Evolutionary conservation across 345 rosid species (phyloP).

Genomic region (Erysimum cheiranthoides): DNA sequence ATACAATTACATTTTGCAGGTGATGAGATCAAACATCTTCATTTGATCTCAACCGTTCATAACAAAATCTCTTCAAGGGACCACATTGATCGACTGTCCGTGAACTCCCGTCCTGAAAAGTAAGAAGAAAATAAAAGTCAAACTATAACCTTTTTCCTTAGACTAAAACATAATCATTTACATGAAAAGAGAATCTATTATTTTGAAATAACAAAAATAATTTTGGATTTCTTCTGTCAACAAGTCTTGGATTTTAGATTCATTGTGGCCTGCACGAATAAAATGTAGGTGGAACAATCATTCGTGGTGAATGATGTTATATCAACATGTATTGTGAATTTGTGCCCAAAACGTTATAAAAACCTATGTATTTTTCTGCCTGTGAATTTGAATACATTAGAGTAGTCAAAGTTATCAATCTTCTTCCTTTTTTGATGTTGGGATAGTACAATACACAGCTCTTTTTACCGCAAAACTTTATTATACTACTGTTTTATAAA

Average conservation of each 20-base stretch:
- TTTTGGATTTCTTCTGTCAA: background rate
- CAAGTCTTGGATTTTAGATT: conserved; percentile 1
- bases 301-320: conserved; percentile 4
- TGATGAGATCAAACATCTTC: conserved; percentile 22
- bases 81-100: conserved; percentile 41
- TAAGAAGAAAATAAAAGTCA: conserved; percentile 11
- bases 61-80: conserved; percentile 29
- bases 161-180: conserved; percentile 5
- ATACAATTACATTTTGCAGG: conserved; percentile 31
- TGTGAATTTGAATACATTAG: background rate
- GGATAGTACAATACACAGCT: too few relatives aligned
- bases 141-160: background rate
- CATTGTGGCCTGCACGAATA: conserved; percentile 12
- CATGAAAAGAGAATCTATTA: conserved; percentile 6
- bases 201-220: conserved; percentile 11
- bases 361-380: background rate
- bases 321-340: background rate
- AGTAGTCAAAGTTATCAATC: background rate
- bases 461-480: too few relatives aligned
- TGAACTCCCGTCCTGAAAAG: conserved; percentile 36
- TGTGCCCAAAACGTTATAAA: background rate
- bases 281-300: conserved; percentile 7
- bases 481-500: background rate
- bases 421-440: too few relatives aligned
- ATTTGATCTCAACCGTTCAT: conserved; percentile 36